Evolutionary conservation across 768 basidiomycete genomes (phyloP), one percentile per base, ranked within the genome.

Genomic region (Suillus discolor): DNA sequence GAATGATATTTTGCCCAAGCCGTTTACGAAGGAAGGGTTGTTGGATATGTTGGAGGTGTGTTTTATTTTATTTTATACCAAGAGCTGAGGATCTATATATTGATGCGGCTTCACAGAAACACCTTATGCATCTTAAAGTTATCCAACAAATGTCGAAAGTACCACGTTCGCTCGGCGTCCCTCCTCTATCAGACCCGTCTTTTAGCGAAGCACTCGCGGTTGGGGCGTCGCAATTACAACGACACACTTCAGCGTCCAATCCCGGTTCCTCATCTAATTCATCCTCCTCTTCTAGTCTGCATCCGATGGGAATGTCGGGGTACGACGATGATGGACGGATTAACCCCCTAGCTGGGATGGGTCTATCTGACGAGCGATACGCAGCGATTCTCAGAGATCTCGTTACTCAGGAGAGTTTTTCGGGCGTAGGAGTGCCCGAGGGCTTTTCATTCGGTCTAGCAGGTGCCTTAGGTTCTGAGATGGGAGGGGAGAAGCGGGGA

Each of bases 1-100:
- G 96, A 98, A 96, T 77, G 96, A 98, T 78, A 92, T 97, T 65
- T 81, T 99, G 20, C 92, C 96, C 9, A 99, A 99, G 77, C 97
- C 97, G 4, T 99, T 99, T 79, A 97, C 93, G n/a, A 94, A 94
- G 75, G 89, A 96, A 73, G 92, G 92, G 18, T 80, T 99, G 38
- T 79, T 96, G 57, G 89, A 91, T 68, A 96, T 98, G 88, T 89
- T 99, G 67, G 97, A 99, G 80, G 92, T 93, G 39, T 5, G 75
- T 70, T 9, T 9, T 41, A 13, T 42, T 12, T n/a, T 47, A 4
- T 5, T 47, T 23, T 47, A 5, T 23, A 47, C 12, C 12, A 38
- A 38, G 11, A 38, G 36, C 36, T 38, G 3, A 4, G n/a, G 11
- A 15, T 25, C 23, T 20, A 11, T 45, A 42, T 3, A 3, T 13